These are phyloP conservation scores for Penicillium sp. DNA, from an alignment of 2,329 filamentous ascomycete species.

Conservation along the genomic window DNA sequence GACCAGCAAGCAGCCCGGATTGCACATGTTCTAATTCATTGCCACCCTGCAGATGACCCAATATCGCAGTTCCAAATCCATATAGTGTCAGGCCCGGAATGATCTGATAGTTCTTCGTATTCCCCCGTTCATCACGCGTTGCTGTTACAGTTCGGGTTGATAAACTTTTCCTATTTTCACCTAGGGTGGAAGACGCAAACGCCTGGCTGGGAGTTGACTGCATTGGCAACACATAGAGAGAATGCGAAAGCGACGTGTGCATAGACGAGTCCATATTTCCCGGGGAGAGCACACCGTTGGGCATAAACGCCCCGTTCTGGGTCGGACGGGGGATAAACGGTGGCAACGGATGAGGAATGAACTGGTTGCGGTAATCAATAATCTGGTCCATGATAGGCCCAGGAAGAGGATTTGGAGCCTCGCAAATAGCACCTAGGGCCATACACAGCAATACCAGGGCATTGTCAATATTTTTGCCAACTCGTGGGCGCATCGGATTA, in stretches of 20 bases:
- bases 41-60: slow-evolving; percentile 76
- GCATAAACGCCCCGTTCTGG: slow-evolving; percentile 7
- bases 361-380: slow-evolving; percentile 29
- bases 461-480: slow-evolving; percentile 67
- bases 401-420: slow-evolving; percentile 51
- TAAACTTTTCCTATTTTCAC: slow-evolving; percentile 16
- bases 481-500: slow-evolving; percentile 19
- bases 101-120: slow-evolving; percentile 69
- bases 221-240: slow-evolving; percentile 21
- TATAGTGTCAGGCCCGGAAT: slow-evolving; percentile 91
- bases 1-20: slow-evolving; percentile 75
- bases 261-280: slow-evolving; percentile 27
- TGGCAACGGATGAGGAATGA: slow-evolving; percentile 27
- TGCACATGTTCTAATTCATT: slow-evolving; percentile 82
- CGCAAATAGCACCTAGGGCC: slow-evolving; percentile 81
- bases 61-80: slow-evolving; percentile 78
- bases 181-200: slow-evolving; percentile 19
- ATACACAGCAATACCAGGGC: slow-evolving; percentile 80
- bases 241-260: slow-evolving; percentile 21
- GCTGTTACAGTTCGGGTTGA: slow-evolving; percentile 14
- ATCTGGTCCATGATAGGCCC: slow-evolving; percentile 51
- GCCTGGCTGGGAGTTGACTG: slow-evolving; percentile 10
- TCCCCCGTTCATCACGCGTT: slow-evolving; percentile 19
- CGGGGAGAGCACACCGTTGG: slow-evolving; percentile 29
- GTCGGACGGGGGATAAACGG: background rate